Conservation (phyloP, 371 early-diverging fungal genomes). For the Funneliformis caledonium region DNA sequence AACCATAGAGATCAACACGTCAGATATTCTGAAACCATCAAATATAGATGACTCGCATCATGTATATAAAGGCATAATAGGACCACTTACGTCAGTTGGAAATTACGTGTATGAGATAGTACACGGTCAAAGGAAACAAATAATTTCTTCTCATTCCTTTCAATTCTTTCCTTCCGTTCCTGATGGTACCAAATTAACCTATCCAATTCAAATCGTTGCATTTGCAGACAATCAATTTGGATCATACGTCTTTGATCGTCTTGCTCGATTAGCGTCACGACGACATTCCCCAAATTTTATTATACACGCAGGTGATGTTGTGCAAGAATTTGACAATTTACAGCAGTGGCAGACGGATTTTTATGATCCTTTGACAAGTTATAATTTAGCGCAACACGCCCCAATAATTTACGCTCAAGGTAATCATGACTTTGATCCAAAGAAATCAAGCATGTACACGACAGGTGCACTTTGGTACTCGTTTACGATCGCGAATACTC, state of each 20-base stretch:
- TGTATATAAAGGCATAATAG: constrained; percentile 35
- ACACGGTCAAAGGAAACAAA: not conserved
- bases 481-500: constrained; percentile 65
- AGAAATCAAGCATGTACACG: constrained; percentile 54
- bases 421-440: constrained; percentile 73
- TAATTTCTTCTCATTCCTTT: constrained; percentile 13
- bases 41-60: constrained; percentile 30
- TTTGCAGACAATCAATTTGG: constrained; percentile 39
- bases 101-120: constrained; percentile 32
- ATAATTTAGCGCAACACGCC: constrained; percentile 58
- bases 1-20: not conserved
- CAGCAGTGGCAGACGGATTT: constrained; percentile 80
- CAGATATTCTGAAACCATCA: not conserved
- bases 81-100: constrained; percentile 8
- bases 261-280: not conserved
- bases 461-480: constrained; percentile 62
- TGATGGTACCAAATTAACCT: not conserved
- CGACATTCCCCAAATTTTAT: constrained; percentile 52
- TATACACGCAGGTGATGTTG: constrained; percentile 71
- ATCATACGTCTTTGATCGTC: not conserved
- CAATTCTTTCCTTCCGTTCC: constrained; percentile 6
- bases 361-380: constrained; percentile 63
- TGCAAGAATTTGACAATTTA: constrained; percentile 60
- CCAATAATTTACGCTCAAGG: constrained; percentile 78
- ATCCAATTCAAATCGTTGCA: constrained; percentile 36